Base-by-base conservation (phyloP, 148 eudicot genomes). In the Rheum nobile region DNA sequence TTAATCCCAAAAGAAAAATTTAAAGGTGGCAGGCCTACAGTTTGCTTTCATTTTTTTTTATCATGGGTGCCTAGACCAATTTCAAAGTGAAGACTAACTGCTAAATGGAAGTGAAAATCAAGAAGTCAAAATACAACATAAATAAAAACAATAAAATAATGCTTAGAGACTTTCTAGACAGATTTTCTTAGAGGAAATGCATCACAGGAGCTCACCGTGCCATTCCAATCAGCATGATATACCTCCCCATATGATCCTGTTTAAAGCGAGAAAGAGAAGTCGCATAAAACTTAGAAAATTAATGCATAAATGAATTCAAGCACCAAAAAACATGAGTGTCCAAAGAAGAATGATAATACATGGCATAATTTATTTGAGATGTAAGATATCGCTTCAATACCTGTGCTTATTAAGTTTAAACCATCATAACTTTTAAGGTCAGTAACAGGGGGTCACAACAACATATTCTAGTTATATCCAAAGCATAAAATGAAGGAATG, bases 221-320 rank as follows among this genome's bases (percentile, higher is more conserved):
- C 97, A 80, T 91, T 95, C 99, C 96, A 95, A 81, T 95, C 99
- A 76, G 97, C 99, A 77, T 81, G 96, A 77, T 90, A 95, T 72
- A 95, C 99, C 83, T 95, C 99, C 73, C 99, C 99, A 76, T 95
- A 95, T 42, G 99, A 95, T 77, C 99, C 99, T 95, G 78, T 73
- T 19, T 41, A 34, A 6, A 65, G 70, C 6, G 0, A 16, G 22
- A 65, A 34, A 31, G 8, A 65, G 16, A 31, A 28, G 0, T 34
- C 41, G 1, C 39, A 34, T 22, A 32, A 7, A 65, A 4, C 32
- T 34, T 32, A 14, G 32, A 14, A 65, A 29, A 61, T 14, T 9
- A 17, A 65, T 65, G 39, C 34, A 65, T 65, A 65, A 57, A 65
- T 6, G 41, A 16, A 34, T 65, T 65, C 21, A 65, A 65, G 70